Evolutionary conservation across 2,329 filamentous ascomycete species (phyloP), one percentile per base, ranked within the genome.

Genomic region (Endocalyx cinctus): DNA sequence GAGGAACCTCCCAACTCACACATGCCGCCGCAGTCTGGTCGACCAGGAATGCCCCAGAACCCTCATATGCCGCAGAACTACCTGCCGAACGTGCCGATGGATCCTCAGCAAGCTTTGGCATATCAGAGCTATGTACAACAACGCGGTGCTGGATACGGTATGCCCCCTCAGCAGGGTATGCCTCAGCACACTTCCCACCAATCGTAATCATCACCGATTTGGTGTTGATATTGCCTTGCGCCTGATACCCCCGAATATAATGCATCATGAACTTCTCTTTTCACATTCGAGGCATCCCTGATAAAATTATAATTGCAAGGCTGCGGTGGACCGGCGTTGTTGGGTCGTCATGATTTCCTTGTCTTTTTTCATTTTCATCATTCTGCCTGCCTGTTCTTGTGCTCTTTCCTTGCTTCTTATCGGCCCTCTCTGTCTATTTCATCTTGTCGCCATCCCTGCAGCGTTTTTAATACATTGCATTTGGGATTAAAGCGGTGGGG

Each of bases 41-140:
- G 73, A 41, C 76, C 81, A 34, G 79, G 79, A 48, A 84, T 88
- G 63, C 78, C 82, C 28, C 74, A 69, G 52, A 70, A 70, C 51
- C 62, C 67, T 26, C 75, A 76, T 42, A 82, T 85, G 76, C 76
- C 77, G 26, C 70, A 69, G 38, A 68, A 65, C 63, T 85, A 74
- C 62, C 77, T 68, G 71, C 66, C 73, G 26, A 69, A 72, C 44
- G 80, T 87, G 53, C 74, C 80, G 25, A 77, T 78, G 58, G 86
- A 85, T 51, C 79, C 84, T 49, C 82, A 87, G 54, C 81, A 88
- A 61, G 84, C 87, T 41, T 71, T 87, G 53, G 82, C 83, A 20
- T 94, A 94, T 59, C 83, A 87, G 57, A 85, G 79, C 60, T 92
- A 92, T 57, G 79, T 94, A 51, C 81, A 84, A 56, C 82, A 80